Evolutionary conservation across 805 yeast species (phyloP), one percentile per base, ranked within the genome.

Genomic region (Cyberlindnera euphorbiiphila): DNA sequence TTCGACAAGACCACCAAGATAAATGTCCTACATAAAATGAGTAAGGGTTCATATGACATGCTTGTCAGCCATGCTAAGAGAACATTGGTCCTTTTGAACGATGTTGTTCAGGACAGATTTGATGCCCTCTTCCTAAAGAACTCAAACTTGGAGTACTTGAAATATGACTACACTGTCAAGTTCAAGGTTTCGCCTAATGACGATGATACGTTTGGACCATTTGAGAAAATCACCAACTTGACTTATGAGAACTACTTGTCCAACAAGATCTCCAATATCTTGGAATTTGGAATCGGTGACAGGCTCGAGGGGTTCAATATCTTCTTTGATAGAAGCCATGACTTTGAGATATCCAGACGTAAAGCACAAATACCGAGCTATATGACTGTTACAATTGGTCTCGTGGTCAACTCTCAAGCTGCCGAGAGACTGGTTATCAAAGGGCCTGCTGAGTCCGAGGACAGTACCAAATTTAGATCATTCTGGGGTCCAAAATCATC

Each of bases 401-500:
- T 91, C 9, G 63, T 75, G 29, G 68, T 87, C 10, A 78, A 89
- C 53, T 68, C 93, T 6, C 74, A 71, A 7, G 86, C 82, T 53
- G 69, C 82, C 43, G 96, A 88, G 50, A 84, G 81, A 60, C 63
- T 85, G 30, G 86, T 93, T 1, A 85, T 95, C 2, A 85, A 78
- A 53, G 97, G 97, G 2, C 97, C 98, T 9, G 70, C 74, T 26
- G 83, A 76, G 22, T 43, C 58, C 18, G 78, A 71, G 12, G 76
- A 64, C 19, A 75, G 80, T n/a, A 65, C 73, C 6, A 69, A 72
- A 37, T 93, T 93, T 65, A 76, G 84, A 48, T 64, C 75, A 6
- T 89, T 93, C 56, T 93, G 99, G 99, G 97, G 97, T 9, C 55
- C 73, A 9, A 81, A 76, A 47, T 78, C 95, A 0, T 85, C 93